Evolutionary conservation across 2,329 filamentous ascomycete species (phyloP).

Genomic region (Hypoxylon sp.): DNA sequence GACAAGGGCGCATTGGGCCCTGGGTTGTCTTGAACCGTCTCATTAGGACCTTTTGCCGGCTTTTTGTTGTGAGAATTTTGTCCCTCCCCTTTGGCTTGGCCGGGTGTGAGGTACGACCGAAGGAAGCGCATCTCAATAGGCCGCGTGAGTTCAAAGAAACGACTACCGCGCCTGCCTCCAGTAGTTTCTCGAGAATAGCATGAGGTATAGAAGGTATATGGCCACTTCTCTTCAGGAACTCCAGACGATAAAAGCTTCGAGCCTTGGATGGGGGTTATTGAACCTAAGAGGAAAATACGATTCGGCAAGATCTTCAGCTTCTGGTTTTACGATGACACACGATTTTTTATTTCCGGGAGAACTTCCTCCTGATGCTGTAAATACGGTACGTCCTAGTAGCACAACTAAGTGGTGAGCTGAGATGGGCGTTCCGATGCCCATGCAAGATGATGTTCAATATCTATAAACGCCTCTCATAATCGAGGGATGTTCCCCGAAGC

Average conservation of each 20-base stretch:
- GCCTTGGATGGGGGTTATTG: constrained; percentile 2
- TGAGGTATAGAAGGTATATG: constrained; percentile 12
- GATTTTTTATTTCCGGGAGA: constrained; percentile 34
- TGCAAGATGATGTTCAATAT: constrained; percentile 36
- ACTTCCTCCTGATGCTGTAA: constrained; percentile 38
- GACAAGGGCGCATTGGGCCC: constrained; percentile 19
- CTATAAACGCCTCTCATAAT: constrained; percentile 21
- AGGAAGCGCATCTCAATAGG: constrained; percentile 52
- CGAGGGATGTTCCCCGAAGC: constrained; percentile 28
- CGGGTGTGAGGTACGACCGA: constrained; percentile 56
- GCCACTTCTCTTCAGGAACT: constrained; percentile 15
- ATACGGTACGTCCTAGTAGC: constrained; percentile 32
- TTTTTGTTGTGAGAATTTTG: constrained; percentile 45
- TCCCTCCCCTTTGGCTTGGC: constrained; percentile 46
- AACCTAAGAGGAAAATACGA: constrained; percentile 30
- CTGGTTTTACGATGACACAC: constrained; percentile 39
- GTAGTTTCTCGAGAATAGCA: constrained; percentile 26
- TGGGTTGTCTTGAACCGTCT: constrained; percentile 35
- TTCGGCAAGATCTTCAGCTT: constrained; percentile 37
- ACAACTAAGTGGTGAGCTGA: constrained; percentile 39
- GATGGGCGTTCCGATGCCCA: constrained; percentile 26
- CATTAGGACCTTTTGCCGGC: constrained; percentile 42
- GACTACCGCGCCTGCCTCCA: constrained; percentile 34
- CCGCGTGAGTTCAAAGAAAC: constrained; percentile 28
- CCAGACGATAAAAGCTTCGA: constrained; percentile 17